A percentile compares a stretch with the other conserved stretches of the same genome.
Conservation (phyloP, 306 rosid genomes). For the Gastrolobium villosum region DNA sequence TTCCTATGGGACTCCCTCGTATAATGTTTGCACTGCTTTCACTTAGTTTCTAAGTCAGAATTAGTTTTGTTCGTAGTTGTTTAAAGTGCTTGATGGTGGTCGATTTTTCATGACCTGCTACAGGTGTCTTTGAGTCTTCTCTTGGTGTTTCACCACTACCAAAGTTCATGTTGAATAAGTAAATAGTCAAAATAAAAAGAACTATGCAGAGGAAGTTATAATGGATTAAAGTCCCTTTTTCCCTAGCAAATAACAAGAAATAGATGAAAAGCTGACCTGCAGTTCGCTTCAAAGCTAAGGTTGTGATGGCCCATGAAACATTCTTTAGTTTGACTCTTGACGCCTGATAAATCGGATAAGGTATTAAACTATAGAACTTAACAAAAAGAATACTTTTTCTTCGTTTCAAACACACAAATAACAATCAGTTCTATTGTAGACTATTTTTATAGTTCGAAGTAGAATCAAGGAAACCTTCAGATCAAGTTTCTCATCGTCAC, state of each 20-base stretch:
- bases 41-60: constrained; percentile 14
- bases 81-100: not conserved
- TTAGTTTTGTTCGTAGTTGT: not conserved
- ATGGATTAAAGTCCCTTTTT: constrained; percentile 25
- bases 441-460: constrained; percentile 38
- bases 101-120: not conserved
- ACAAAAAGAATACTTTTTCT: constrained; percentile 44
- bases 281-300: constrained; percentile 69
- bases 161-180: constrained; percentile 28
- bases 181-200: constrained; percentile 46
- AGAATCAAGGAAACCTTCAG: constrained; percentile 58
- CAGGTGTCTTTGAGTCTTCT: constrained; percentile 13
- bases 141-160: constrained; percentile 8
- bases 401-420: constrained; percentile 44
- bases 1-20: not conserved
- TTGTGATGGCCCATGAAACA: constrained; percentile 75
- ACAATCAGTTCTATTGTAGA: not conserved
- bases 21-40: constrained; percentile 21
- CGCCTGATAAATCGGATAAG: constrained; percentile 58
- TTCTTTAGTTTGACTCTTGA: constrained; percentile 71
- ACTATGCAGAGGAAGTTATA: constrained; percentile 19
- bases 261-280: constrained; percentile 57
- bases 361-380: constrained; percentile 43
- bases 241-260: constrained; percentile 37
- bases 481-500: constrained; percentile 44